phyloP scores from a whole-genome alignment of 768 basidiomycete species.

The Lentinus brumalis region DNA sequence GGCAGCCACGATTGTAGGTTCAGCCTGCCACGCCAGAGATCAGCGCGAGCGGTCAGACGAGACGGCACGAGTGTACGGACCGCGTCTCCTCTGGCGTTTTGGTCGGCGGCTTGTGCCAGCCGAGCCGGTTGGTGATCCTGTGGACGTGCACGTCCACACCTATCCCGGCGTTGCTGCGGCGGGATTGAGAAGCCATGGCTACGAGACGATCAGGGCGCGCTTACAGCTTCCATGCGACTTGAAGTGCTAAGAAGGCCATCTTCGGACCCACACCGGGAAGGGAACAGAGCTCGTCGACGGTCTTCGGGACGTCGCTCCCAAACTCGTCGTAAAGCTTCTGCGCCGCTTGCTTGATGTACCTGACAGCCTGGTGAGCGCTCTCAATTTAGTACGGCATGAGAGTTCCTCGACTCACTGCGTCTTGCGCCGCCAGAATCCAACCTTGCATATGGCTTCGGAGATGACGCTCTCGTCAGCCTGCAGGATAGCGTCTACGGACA shows the following conservation, averaged over 20 bases:
- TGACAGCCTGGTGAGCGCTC: conserved; percentile 28
- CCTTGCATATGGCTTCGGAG: conserved; percentile 78
- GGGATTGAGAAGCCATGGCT: neutral
- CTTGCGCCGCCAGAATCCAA: conserved; percentile 92
- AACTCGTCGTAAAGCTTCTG: conserved; percentile 69
- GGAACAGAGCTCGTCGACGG: conserved; percentile 84
- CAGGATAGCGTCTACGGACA: conserved; percentile 73
- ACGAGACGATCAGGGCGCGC: conserved; percentile 25
- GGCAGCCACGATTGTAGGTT: conserved; percentile 88
- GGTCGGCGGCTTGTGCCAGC: conserved; percentile 88
- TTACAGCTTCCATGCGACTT: conserved; percentile 83
- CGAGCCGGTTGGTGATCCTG: conserved; percentile 88
- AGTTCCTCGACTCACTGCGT: conserved; percentile 55
- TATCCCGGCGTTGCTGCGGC: conserved; percentile 76
- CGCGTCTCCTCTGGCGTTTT: conserved; percentile 88
- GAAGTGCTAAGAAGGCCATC: conserved; percentile 88
- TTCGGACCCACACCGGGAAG: conserved; percentile 94
- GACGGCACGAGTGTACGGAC: conserved; percentile 35
- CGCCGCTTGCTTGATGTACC: conserved; percentile 78
- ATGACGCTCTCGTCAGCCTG: conserved; percentile 64
- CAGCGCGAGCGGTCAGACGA: neutral
- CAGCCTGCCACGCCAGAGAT: conserved; percentile 42
- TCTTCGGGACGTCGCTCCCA: conserved; percentile 84
- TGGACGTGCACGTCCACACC: conserved; percentile 98
- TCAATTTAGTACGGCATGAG: neutral